Evolutionary conservation across 2,329 filamentous ascomycete species (phyloP).

Genomic region (Monilinia fructicola): DNA sequence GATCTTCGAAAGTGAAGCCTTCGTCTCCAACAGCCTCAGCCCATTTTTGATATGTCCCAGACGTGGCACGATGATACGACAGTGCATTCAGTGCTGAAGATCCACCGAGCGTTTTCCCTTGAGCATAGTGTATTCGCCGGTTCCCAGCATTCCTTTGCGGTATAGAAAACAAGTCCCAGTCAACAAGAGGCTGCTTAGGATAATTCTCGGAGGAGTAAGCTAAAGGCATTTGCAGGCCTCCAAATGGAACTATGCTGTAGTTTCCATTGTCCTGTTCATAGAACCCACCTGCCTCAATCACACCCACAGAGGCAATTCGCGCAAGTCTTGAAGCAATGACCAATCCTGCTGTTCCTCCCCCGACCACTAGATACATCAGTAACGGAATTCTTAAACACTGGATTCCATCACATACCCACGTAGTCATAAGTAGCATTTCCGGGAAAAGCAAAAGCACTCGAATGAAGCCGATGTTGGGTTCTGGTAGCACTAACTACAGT

Average conservation of each 20-base stretch:
- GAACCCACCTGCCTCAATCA: constrained; percentile 29
- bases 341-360: constrained; percentile 28
- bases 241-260: constrained; percentile 5
- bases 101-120: constrained; percentile 43
- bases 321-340: constrained; percentile 27
- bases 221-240: not conserved
- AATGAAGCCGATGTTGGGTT: constrained; percentile 10
- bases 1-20: constrained; percentile 48
- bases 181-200: constrained; percentile 21
- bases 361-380: constrained; percentile 16
- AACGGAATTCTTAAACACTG: not conserved
- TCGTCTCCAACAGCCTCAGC: constrained; percentile 44
- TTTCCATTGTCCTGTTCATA: constrained; percentile 24
- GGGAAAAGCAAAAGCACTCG: constrained; percentile 29
- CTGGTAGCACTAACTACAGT: not conserved
- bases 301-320: constrained; percentile 23
- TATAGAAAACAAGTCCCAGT: constrained; percentile 26
- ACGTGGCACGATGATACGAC: constrained; percentile 21
- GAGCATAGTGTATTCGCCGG: constrained; percentile 32
- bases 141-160: constrained; percentile 28
- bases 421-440: constrained; percentile 43
- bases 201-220: constrained; percentile 20
- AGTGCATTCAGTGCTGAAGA: constrained; percentile 25
- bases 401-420: constrained; percentile 30
- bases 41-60: constrained; percentile 45